Base-by-base conservation (phyloP, 2,329 filamentous ascomycete genomes). In the Pyrenophora seminiperda region DNA sequence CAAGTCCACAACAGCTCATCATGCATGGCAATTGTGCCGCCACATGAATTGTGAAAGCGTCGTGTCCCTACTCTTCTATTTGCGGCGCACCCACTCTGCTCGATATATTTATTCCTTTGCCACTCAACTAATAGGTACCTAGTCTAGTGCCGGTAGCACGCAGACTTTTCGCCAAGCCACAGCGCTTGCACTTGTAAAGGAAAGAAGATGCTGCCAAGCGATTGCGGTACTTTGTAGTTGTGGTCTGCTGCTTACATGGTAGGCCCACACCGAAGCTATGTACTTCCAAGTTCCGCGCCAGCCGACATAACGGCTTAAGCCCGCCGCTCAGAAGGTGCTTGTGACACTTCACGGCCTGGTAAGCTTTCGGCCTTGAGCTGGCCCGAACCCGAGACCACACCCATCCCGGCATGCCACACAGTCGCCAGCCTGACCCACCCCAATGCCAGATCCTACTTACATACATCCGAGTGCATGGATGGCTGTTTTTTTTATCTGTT, bases 301-400 rank as follows among this genome's bases (percentile, higher is more conserved):
- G 34, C 50, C 51, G 36, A 45, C 36, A 47, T 38, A 45, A 40
- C 31, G 24, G 47, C n/a, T 45, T 31, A 43, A 53, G 41, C 53
- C 47, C 44, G 45, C 31, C 27, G 34, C 40, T 36, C 31, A 29
- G 36, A 18, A 27, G 27, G 43, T 42, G 29, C 48, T 53, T 53
- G 54, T 50, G 47, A 55, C 53, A 45, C 31, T 54, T 30, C 41
- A 47, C 27, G 10, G 48, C 41, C 32, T 36, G 45, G 51, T 34
- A 38, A 38, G 38, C 54, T 37, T 43, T 59, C 57, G 59, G 57
- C 30, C 41, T 50, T 53, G 41, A 31, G 31, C 42, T 54, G 38
- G 30, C 40, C 54, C 57, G 59, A 36, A 43, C 47, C 53, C 59
- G 54, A 46, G 24, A 41, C 10, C 20, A n/a, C 30, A 20, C 11